These are phyloP conservation scores for Endogone sp. DNA, from an alignment of 192 early-diverging fungal genomes.

Conservation along the genomic window DNA sequence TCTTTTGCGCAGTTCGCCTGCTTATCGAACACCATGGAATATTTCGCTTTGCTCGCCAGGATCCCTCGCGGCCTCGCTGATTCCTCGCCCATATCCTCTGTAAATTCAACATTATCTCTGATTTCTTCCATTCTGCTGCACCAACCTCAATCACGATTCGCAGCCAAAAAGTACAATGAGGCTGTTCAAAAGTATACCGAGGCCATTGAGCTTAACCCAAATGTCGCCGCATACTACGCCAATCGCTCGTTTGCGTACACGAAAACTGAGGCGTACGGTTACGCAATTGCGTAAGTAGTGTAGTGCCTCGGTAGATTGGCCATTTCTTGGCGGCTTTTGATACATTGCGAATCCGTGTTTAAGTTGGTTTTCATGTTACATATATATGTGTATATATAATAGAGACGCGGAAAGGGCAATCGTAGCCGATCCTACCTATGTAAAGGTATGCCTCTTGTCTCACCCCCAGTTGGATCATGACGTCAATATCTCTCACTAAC, in stretches of 20 bases:
- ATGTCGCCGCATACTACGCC: slow-evolving; percentile 82
- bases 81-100: too few species aligned
- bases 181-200: slow-evolving; percentile 91
- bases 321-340: too few species aligned
- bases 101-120: neutral
- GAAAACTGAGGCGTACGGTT: slow-evolving; percentile 82
- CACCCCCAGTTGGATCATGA: neutral
- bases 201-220: slow-evolving; percentile 83
- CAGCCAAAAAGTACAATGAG: slow-evolving; percentile 67
- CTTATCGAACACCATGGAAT: too few species aligned
- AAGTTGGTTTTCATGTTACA: neutral
- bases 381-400: slow-evolving; percentile 7
- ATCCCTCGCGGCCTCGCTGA: too few species aligned
- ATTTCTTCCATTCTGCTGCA: neutral
- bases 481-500: neutral
- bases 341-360: too few species aligned
- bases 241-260: slow-evolving; percentile 92
- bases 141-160: neutral
- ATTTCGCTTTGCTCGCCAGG: too few species aligned
- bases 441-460: slow-evolving; percentile 51
- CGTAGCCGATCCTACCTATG: slow-evolving; percentile 71
- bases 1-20: too few species aligned
- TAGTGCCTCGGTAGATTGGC: neutral
- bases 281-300: slow-evolving; percentile 51
- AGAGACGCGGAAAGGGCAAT: slow-evolving; percentile 84